phyloP scores from a whole-genome alignment of 345 rosid genomes.

The Passiflora organensis region DNA sequence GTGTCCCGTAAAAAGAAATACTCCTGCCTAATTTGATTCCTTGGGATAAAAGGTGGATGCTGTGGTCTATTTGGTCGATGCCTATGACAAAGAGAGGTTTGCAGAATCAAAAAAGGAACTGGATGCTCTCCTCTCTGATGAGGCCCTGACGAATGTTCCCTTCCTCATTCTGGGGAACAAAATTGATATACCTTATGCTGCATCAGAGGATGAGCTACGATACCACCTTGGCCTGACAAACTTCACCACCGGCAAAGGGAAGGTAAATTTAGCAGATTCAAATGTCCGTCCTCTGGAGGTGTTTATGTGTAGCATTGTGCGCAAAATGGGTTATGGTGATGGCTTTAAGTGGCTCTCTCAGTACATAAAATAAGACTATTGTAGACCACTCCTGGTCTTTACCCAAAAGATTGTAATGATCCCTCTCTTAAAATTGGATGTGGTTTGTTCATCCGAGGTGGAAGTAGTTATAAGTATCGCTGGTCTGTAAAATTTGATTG shows the following conservation, averaged over 20 bases:
- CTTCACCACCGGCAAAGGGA: conserved; percentile 75
- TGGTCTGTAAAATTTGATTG: conserved; percentile 35
- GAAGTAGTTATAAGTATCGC: conserved; percentile 22
- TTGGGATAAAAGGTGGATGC: conserved; percentile 56
- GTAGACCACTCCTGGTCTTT: conserved; percentile 8
- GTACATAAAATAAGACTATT: conserved; percentile 43
- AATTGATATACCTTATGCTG: conserved; percentile 72
- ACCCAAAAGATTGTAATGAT: conserved; percentile 11
- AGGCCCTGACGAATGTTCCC: conserved; percentile 50
- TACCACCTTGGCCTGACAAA: conserved; percentile 58
- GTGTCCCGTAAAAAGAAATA: too few relatives aligned
- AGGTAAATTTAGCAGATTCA: conserved; percentile 40
- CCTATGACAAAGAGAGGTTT: conserved; percentile 66
- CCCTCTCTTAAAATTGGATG: conserved; percentile 23
- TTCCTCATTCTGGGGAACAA: conserved; percentile 75
- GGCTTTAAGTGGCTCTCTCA: conserved; percentile 77
- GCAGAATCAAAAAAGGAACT: conserved; percentile 64
- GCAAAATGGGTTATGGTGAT: conserved; percentile 81
- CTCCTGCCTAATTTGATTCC: not conserved
- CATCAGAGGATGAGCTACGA: conserved; percentile 64
- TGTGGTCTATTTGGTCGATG: conserved; percentile 72
- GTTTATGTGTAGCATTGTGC: conserved; percentile 80
- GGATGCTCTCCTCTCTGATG: conserved; percentile 67
- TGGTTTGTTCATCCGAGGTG: conserved; percentile 26
- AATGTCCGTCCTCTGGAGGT: conserved; percentile 65